Conservation (phyloP, 2,329 filamentous ascomycete genomes). For the Verticillium zaregamsianum region DNA sequence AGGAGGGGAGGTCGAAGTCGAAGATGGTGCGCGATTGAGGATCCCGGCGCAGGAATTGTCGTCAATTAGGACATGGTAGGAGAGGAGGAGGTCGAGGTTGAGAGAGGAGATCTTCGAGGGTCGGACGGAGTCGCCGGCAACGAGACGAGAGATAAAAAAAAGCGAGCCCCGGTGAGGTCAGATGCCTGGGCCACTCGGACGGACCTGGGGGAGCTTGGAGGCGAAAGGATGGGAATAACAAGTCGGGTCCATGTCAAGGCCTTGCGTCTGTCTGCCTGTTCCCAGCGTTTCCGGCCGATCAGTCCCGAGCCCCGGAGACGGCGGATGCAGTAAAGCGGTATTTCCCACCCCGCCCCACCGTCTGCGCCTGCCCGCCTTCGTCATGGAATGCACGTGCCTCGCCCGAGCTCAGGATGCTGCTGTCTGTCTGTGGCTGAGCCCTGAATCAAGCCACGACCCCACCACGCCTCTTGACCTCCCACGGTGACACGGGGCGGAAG, state of each 20-base stretch:
- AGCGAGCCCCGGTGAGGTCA: not conserved
- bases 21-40: not conserved
- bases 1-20: not conserved
- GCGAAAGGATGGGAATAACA: not conserved
- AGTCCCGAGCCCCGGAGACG: not conserved
- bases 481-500: not conserved
- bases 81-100: not conserved
- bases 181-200: not conserved
- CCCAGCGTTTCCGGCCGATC: not conserved
- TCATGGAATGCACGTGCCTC: not conserved
- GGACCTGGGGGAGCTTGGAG: not conserved
- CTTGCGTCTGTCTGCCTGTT: not conserved
- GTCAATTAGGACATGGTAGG: not conserved
- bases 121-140: constrained; percentile 1
- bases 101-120: not conserved
- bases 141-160: not conserved
- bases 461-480: not conserved
- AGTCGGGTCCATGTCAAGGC: not conserved
- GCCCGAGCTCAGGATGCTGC: not conserved
- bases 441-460: not conserved
- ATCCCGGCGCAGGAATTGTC: not conserved
- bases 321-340: not conserved
- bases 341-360: not conserved
- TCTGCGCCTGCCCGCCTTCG: not conserved
- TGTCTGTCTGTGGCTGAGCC: not conserved